These are phyloP conservation scores for Guyanaporus albipodus DNA, from an alignment of 768 basidiomycete genomes.

Conservation along the genomic window DNA sequence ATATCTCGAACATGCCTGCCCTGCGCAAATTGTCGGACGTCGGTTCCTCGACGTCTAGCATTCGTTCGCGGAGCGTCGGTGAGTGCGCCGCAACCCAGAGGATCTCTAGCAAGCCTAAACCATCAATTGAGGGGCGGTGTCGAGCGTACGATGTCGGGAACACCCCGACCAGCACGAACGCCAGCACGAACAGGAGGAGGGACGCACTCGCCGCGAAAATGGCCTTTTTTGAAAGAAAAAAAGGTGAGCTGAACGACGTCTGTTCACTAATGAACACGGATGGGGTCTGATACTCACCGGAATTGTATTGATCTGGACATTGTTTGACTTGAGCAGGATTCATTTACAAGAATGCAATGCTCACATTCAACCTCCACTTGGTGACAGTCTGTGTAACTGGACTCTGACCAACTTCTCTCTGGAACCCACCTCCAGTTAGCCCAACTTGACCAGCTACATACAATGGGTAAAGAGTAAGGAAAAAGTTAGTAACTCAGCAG, in stretches of 20 bases:
- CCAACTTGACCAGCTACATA: slow-evolving; percentile 12
- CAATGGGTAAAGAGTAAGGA: too few relatives aligned
- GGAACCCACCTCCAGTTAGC: slow-evolving; percentile 3
- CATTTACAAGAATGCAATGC: neutral
- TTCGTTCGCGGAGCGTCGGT: neutral
- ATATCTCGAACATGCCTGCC: slow-evolving; percentile 8
- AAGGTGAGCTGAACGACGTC: neutral
- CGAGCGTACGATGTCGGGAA: neutral
- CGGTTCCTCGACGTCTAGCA: neutral
- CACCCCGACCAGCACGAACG: neutral
- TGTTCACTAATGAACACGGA: neutral
- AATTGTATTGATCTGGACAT: slow-evolving; percentile 11
- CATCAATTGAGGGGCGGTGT: neutral
- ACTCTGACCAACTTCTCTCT: neutral
- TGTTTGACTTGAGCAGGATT: neutral
- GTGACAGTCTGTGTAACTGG: slow-evolving; percentile 6
- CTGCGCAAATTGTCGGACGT: slow-evolving; percentile 5
- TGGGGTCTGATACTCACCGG: slow-evolving; percentile 8
- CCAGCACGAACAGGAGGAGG: neutral
- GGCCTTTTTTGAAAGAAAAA: too few relatives aligned
- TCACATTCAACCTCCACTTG: slow-evolving; percentile 14
- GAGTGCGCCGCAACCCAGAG: slow-evolving; percentile 11
- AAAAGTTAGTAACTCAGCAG: neutral
- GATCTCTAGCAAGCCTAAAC: slow-evolving; percentile 9
- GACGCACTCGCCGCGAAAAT: slow-evolving; percentile 3